Conservation (phyloP, 768 basidiomycete species). For the Naganishia randhawae region DNA sequence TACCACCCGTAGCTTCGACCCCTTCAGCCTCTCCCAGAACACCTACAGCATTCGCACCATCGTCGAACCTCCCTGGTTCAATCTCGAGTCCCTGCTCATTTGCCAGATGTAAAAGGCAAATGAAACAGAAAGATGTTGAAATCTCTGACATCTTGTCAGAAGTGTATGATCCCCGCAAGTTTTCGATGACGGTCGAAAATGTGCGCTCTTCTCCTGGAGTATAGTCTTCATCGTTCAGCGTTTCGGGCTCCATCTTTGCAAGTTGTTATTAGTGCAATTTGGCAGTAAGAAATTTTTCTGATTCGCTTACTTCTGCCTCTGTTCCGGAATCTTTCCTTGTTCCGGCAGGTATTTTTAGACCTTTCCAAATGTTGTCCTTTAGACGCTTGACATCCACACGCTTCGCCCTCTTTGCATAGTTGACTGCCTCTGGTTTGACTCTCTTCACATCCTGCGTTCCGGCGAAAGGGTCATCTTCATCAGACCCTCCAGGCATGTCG, state of each 20-base stretch:
- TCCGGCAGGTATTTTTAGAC: constrained; percentile 67
- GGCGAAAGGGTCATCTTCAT: constrained; percentile 80
- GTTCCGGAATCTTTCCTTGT: background rate
- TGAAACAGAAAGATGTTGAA: constrained; percentile 98
- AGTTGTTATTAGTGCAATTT: background rate
- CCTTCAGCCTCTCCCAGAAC: constrained; percentile 34
- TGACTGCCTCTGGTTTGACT: constrained; percentile 79
- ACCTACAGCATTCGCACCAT: constrained; percentile 39
- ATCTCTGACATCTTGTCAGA: constrained; percentile 94
- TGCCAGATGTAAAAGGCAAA: constrained; percentile 89
- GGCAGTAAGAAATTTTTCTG: background rate
- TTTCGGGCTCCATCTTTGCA: constrained; percentile 8
- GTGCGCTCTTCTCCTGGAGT: constrained; percentile 33
- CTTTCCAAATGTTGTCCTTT: constrained; percentile 98
- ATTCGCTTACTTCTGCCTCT: constrained; percentile 52
- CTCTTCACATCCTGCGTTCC: constrained; percentile 72
- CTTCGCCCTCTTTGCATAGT: constrained; percentile 92
- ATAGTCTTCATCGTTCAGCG: constrained; percentile 29
- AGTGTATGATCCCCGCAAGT: constrained; percentile 77
- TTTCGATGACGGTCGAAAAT: constrained; percentile 66
- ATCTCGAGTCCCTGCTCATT: constrained; percentile 93
- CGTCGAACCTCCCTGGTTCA: constrained; percentile 51
- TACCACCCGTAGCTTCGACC: constrained; percentile 30
- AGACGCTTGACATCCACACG: constrained; percentile 92
- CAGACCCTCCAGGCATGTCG: constrained; percentile 29